These are phyloP conservation scores for Plasmodium gaboni DNA, from an alignment of 169 alveolate species.

Conservation along the genomic window DNA sequence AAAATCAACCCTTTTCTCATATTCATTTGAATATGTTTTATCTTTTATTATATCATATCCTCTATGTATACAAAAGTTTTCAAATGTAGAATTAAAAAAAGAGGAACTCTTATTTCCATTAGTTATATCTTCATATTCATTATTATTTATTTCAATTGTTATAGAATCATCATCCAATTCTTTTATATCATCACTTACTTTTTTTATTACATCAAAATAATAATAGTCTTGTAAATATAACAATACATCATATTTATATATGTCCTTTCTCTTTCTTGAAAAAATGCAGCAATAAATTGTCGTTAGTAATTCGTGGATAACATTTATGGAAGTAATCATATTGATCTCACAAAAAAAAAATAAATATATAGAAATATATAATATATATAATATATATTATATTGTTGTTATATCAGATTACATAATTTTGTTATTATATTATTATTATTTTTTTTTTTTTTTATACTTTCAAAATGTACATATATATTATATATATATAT, in stretches of 20 bases:
- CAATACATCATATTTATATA: conserved; percentile 45
- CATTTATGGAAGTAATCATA: conserved; percentile 54
- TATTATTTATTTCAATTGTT: neutral
- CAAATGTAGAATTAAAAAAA: conserved; percentile 25
- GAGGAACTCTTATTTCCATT: too few species aligned
- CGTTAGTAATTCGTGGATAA: conserved; percentile 59
- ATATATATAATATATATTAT: neutral
- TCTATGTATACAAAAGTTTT: conserved; percentile 14
- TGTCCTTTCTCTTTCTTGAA: conserved; percentile 36
- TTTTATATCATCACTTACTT: conserved; percentile 48
- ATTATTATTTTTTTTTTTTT: too few species aligned
- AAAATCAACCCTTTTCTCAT: conserved; percentile 43
- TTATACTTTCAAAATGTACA: too few species aligned
- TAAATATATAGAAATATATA: neutral
- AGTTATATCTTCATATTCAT: neutral
- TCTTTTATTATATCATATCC: conserved; percentile 31
- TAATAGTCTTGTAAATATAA: conserved; percentile 46
- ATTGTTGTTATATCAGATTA: too few species aligned
- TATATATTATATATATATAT: too few species aligned
- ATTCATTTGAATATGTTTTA: conserved; percentile 31
- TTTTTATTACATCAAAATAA: conserved; percentile 30
- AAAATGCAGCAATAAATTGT: conserved; percentile 38
- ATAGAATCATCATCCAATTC: conserved; percentile 24
- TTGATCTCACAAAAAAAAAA: neutral
- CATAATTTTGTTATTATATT: too few species aligned